Evolutionary conservation across 106 monocot species (phyloP), one percentile per base, ranked within the genome.

Genomic region (Acorus gramineus): DNA sequence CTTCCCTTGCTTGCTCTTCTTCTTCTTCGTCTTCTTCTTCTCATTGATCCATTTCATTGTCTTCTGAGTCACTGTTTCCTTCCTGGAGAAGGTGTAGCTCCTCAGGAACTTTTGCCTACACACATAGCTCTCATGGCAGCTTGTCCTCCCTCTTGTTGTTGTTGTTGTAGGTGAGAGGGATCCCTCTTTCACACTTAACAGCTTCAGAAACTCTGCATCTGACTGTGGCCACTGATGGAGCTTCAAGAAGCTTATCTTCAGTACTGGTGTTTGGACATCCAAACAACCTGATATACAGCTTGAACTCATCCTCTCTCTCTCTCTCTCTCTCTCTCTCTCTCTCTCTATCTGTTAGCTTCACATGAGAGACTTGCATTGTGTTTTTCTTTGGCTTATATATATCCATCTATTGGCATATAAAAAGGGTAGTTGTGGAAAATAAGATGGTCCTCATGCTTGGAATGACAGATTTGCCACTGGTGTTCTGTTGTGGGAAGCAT

Each of bases 21-120:
- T 28, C 28, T 28, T 28, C 28, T 28, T 28, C 28, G 0, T 28
- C 28, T 28, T 28, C 1, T 28, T 28, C 28, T 28, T 28, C 28
- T 28, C 28, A 28, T 28, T 28, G 28, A 28, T 28, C 28, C 28
- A 28, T 28, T 28, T 28, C 28, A 28, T 28, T 28, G 28, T 28
- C 28, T 28, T 28, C 28, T 28, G 28, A 28, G 28, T 28, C 0
- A 28, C 28, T 28, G 28, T 28, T 28, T 58, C 57, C 14, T 58
- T 58, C 14, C 57, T 58, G 12, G 57, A 58, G 14, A 58, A 58
- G 57, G 57, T 58, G 57, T 58, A 58, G 57, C 57, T 58, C 57
- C 14, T 58, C 12, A 58, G 57, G 57, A 3, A 58, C 14, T 28
- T 58, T 13, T 58, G 57, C 57, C 57, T 58, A 6, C 57, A 2